Evolutionary conservation across 352 stramenopile genomes (phyloP), one percentile per base, ranked within the genome.

Genomic region (Pelagophyceae sp.): DNA sequence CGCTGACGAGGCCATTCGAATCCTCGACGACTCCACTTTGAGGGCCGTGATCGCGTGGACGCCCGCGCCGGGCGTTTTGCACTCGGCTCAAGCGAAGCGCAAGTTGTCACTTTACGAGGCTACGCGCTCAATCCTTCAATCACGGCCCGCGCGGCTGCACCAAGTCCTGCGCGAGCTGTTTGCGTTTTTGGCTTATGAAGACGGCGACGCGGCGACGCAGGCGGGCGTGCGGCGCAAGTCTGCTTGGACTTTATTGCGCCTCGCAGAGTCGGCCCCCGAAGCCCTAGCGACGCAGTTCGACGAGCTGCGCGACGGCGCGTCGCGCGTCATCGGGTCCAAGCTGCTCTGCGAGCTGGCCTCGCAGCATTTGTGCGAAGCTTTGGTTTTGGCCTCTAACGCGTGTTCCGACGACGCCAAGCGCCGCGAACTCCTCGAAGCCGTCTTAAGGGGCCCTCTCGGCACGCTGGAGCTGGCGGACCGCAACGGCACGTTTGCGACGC

Each of bases 241-340:
- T 6, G 58, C 58, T 6, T 33, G 29, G 23, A 27, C 23, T 6
- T 27, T 67, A 27, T 27, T 67, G 15, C 58, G 58, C 29, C 58
- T 67, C 58, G 58, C 58, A 5, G 29, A n/a, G 23, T n/a, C 58
- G 58, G 58, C 23, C 5, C 15, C 58, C 11, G 23, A 33, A 27
- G 15, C 23, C 27, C 23, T 67, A 17, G 11, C 58, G 23, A 27
- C 58, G 15, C 58, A 67, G 58, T 67, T 67, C 58, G 58, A 67
- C 58, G 58, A 67, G 29, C 58, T 67, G 11, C 58, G 58, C 58
- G 58, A 67, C 58, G 58, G 58, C 58, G 58, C 58, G 15, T 15
- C 58, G 15, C 11, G 11, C 58, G 58, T 67, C 23, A 6, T 67
- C 58, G 58, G 23, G 58, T 67, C 58, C 23, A 11, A 27, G 58